These are phyloP conservation scores for Emmonsiellopsis sp. DNA, from an alignment of 2,329 filamentous ascomycete genomes.

Conservation along the genomic window DNA sequence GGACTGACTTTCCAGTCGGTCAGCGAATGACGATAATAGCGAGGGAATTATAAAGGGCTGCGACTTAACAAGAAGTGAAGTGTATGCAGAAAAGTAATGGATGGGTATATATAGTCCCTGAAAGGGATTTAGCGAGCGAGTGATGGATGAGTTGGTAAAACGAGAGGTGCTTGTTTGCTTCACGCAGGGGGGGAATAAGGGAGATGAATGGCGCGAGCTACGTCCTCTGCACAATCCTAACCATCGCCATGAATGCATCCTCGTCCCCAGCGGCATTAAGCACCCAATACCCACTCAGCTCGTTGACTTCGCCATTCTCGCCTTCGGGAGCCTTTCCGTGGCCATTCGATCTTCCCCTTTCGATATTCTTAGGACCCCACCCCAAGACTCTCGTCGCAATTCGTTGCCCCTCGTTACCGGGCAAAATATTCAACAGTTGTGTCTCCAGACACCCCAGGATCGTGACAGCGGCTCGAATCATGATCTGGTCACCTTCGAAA, in stretches of 20 bases:
- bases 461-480: constrained; percentile 38
- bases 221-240: constrained; percentile 9
- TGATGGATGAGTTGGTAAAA: too few relatives aligned
- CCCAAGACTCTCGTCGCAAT: constrained; percentile 20
- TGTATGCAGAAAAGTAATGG: too few relatives aligned
- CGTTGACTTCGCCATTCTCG: neutral
- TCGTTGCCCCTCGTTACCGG: constrained; percentile 27
- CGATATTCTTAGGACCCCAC: constrained; percentile 18
- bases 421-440: constrained; percentile 32
- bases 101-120: too few relatives aligned
- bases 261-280: constrained; percentile 17
- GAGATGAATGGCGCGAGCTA: neutral
- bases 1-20: neutral
- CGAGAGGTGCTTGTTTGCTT: too few relatives aligned
- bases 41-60: neutral
- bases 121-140: too few relatives aligned
- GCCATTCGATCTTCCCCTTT: neutral
- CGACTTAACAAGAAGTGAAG: too few relatives aligned
- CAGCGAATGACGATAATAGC: too few relatives aligned
- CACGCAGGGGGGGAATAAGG: too few relatives aligned
- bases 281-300: constrained; percentile 16
- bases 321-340: neutral
- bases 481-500: constrained; percentile 49
- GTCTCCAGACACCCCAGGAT: constrained; percentile 34
- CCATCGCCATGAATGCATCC: constrained; percentile 22